phyloP scores from a whole-genome alignment of 2,329 filamentous ascomycete species.

The Neopestalotiopsis sp. region DNA sequence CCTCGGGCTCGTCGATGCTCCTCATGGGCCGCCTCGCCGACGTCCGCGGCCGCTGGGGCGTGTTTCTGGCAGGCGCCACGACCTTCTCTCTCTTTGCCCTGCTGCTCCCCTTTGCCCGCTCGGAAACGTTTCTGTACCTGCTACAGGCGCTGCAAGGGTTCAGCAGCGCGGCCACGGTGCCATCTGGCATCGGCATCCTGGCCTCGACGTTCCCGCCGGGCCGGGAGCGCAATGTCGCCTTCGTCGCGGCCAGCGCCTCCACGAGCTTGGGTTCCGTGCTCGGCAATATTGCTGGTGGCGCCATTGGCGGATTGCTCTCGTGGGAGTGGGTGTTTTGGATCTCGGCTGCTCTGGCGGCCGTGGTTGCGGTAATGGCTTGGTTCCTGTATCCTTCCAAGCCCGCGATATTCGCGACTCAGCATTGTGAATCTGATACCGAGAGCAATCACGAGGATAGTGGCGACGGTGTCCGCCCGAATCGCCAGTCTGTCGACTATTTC shows the following conservation, averaged over 20 bases:
- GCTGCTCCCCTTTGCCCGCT: conserved; percentile 60
- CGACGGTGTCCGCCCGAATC: neutral
- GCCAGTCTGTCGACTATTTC: neutral
- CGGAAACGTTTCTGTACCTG: conserved; percentile 63
- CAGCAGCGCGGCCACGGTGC: conserved; percentile 63
- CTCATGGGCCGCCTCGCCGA: conserved; percentile 53
- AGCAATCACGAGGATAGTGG: neutral
- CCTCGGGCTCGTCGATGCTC: conserved; percentile 49
- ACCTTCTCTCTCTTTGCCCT: conserved; percentile 63
- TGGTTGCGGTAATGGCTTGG: neutral
- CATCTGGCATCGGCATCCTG: conserved; percentile 63
- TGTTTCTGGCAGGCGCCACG: conserved; percentile 48
- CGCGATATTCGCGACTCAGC: neutral
- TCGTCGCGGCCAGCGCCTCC: conserved; percentile 52
- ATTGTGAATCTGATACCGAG: neutral
- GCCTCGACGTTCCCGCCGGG: conserved; percentile 65
- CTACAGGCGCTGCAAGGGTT: conserved; percentile 66
- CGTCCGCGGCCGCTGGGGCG: conserved; percentile 52
- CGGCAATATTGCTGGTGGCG: conserved; percentile 65
- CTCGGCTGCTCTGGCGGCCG: conserved; percentile 44
- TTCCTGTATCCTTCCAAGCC: neutral
- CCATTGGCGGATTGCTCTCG: conserved; percentile 56
- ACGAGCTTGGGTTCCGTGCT: conserved; percentile 52
- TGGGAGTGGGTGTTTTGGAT: conserved; percentile 70
- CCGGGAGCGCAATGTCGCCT: conserved; percentile 64